These are phyloP conservation scores for Colletotrichum tofieldiae DNA, from an alignment of 2,329 filamentous ascomycete species.

Conservation along the genomic window DNA sequence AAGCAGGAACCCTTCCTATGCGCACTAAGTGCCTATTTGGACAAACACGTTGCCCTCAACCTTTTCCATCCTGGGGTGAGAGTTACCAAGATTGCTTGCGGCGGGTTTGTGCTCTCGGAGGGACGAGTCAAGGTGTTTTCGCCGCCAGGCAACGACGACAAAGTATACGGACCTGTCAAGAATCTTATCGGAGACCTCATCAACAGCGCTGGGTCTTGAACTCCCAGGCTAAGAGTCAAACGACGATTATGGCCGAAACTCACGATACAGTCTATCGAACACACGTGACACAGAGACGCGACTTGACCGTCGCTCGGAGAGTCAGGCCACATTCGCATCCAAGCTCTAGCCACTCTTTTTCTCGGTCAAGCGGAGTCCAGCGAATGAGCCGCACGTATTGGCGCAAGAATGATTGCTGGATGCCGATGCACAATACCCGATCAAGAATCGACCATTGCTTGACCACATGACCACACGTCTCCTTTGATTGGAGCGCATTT, in stretches of 20 bases:
- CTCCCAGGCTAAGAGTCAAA: not conserved
- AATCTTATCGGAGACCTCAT: constrained; percentile 30
- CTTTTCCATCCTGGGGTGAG: constrained; percentile 70
- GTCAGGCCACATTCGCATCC: not conserved
- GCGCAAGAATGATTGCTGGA: not conserved
- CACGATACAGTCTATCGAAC: not conserved
- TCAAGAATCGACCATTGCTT: not conserved
- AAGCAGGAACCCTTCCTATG: constrained; percentile 63
- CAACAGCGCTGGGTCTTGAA: constrained; percentile 21
- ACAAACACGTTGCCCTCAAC: constrained; percentile 69
- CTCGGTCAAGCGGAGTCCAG: not conserved
- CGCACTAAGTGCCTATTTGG: constrained; percentile 65
- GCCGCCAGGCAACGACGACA: constrained; percentile 6
- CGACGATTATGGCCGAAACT: not conserved
- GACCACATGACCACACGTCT: not conserved
- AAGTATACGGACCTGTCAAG: constrained; percentile 31
- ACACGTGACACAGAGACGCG: not conserved
- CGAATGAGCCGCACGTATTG: not conserved
- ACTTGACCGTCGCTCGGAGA: not conserved
- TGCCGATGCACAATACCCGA: not conserved
- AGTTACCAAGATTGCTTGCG: constrained; percentile 68
- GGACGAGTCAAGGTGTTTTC: constrained; percentile 66
- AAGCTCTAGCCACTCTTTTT: not conserved
- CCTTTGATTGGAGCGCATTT: not conserved
- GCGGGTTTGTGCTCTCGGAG: constrained; percentile 70